Conservation (phyloP, 805 yeast species). For the Wickerhamomyces kurtzmanii region DNA sequence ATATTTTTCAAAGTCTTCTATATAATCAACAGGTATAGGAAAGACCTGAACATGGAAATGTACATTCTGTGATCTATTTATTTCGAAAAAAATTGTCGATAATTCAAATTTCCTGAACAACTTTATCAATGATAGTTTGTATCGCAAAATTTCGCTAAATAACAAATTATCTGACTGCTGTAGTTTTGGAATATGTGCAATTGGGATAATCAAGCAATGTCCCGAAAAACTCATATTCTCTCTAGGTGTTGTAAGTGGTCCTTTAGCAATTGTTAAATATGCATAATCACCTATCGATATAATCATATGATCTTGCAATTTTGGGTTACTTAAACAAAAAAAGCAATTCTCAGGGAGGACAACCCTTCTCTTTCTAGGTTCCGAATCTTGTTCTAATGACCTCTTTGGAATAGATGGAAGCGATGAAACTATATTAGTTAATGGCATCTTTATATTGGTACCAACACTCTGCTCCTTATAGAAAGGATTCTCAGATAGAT, state of each 20-base stretch:
- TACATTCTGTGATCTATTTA: constrained; percentile 51
- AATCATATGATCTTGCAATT: constrained; percentile 71
- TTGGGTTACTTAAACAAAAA: constrained; percentile 76
- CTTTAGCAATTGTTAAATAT: constrained; percentile 76
- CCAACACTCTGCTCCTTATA: too few species aligned
- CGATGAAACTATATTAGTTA: too few species aligned
- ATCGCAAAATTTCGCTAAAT: constrained; percentile 34
- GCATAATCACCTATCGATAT: constrained; percentile 58
- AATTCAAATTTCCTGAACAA: constrained; percentile 34
- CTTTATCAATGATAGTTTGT: constrained; percentile 35
- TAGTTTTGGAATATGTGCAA: constrained; percentile 55
- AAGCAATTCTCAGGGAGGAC: constrained; percentile 62
- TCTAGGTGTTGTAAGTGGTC: constrained; percentile 60
- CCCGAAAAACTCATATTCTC: constrained; percentile 54
- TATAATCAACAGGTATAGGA: constrained; percentile 45
- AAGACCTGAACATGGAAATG: constrained; percentile 74
- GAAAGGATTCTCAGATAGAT: constrained; percentile 23
- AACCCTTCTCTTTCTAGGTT: constrained; percentile 20
- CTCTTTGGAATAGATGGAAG: too few species aligned
- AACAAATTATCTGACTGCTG: constrained; percentile 22
- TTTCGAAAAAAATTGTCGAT: constrained; percentile 58
- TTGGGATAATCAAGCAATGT: constrained; percentile 73
- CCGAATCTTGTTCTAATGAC: constrained; percentile 2
- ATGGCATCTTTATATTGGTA: too few species aligned
- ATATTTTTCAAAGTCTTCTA: constrained; percentile 32